Evolutionary conservation across 306 rosid genomes (phyloP).

Genomic region (Fragaria nilgerrensis): DNA sequence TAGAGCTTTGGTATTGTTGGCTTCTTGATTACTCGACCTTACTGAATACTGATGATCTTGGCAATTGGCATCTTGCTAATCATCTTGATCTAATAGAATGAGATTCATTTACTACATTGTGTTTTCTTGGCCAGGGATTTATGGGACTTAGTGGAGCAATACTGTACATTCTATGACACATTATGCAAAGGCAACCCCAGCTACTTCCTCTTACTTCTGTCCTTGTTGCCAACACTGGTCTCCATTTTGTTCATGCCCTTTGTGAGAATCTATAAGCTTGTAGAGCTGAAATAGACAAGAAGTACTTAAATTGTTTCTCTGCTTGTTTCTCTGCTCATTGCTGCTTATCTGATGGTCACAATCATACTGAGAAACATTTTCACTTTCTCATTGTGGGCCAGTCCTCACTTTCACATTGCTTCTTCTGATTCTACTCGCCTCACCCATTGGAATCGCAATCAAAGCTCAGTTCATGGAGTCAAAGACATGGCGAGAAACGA

Average conservation of each 20-base stretch:
- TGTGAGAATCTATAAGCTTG: constrained; percentile 56
- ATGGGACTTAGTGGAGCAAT: constrained; percentile 92
- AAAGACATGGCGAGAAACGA: not conserved
- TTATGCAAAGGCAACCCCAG: constrained; percentile 57
- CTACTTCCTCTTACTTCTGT: constrained; percentile 63
- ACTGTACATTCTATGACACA: constrained; percentile 59
- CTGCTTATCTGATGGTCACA: constrained; percentile 58
- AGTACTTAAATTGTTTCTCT: constrained; percentile 62
- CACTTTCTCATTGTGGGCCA: constrained; percentile 50
- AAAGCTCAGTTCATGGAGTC: constrained; percentile 50
- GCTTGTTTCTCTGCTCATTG: constrained; percentile 52
- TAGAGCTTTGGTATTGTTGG: not conserved
- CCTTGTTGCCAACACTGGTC: constrained; percentile 59
- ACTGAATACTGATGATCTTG: not conserved
- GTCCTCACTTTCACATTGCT: constrained; percentile 27
- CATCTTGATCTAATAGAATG: not conserved
- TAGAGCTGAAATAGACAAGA: constrained; percentile 40
- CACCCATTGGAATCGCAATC: constrained; percentile 64
- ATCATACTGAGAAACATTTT: constrained; percentile 51
- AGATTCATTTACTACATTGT: not conserved
- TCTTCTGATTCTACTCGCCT: constrained; percentile 53
- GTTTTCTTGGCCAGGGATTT: constrained; percentile 60
- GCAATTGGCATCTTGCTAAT: not conserved
- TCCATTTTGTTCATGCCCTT: constrained; percentile 53
- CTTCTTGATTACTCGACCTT: not conserved